A percentile compares a stretch with the other conserved stretches of the same genome.
Conservation (phyloP, 2,329 filamentous ascomycete genomes). For the Akanthomyces dipterigenus region DNA sequence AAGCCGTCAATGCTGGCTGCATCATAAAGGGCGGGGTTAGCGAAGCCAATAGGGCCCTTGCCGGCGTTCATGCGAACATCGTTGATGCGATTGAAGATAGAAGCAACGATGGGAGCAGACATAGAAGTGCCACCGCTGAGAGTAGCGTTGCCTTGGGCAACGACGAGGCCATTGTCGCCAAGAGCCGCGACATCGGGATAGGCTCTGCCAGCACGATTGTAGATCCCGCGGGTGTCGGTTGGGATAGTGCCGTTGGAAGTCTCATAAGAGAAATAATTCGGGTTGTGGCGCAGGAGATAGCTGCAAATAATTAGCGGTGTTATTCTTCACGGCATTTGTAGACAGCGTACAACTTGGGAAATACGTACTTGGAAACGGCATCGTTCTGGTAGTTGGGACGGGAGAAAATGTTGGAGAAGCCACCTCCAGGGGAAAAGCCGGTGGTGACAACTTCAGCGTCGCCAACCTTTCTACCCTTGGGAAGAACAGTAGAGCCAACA, state of each 20-base stretch:
- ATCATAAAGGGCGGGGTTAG: slow-evolving; percentile 12
- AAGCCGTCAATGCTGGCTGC: slow-evolving; percentile 4
- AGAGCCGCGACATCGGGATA: slow-evolving; percentile 41
- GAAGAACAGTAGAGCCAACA: slow-evolving; percentile 43
- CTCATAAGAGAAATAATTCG: slow-evolving; percentile 20
- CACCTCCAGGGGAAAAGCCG: slow-evolving; percentile 34
- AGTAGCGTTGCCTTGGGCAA: slow-evolving; percentile 33
- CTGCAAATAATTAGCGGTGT: slow-evolving; percentile 16
- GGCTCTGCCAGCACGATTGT: slow-evolving; percentile 29
- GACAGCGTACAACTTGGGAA: no score
- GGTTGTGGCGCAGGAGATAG: slow-evolving; percentile 26
- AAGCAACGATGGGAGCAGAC: slow-evolving; percentile 15
- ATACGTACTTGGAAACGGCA: slow-evolving; percentile 24
- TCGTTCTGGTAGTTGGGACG: slow-evolving; percentile 38
- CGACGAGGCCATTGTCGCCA: slow-evolving; percentile 36
- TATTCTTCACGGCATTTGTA: no score
- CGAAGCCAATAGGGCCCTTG: slow-evolving; percentile 32
- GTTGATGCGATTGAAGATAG: slow-evolving; percentile 17
- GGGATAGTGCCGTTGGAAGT: slow-evolving; percentile 24
- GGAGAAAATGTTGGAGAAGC: slow-evolving; percentile 30
- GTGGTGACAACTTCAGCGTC: slow-evolving; percentile 38
- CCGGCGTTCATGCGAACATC: slow-evolving; percentile 18
- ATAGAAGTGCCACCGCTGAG: slow-evolving; percentile 32
- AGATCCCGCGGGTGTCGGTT: slow-evolving; percentile 33
- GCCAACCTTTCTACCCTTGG: slow-evolving; percentile 33